Base-by-base conservation (phyloP, 2,329 filamentous ascomycete species). In the Chaetomium sp. region DNA sequence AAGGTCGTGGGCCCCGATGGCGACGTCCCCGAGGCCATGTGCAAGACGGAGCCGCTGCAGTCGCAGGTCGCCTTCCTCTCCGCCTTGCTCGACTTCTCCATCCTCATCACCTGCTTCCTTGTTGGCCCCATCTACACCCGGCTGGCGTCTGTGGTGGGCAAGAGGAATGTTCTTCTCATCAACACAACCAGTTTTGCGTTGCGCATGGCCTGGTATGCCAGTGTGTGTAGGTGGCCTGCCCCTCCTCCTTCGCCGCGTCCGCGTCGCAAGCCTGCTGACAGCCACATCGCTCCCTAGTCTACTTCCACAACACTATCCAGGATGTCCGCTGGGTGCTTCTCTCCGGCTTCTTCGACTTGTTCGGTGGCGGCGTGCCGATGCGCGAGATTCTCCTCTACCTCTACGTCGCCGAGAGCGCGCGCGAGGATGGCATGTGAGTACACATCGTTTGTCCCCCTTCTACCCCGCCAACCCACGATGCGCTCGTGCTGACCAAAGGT, bases 191-290 rank as follows among this genome's bases (percentile, higher is more conserved):
- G 47, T 50, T 50, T 50, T 50, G 47, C 47, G 21, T 25, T 50
- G 47, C 47, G 47, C 21, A 50, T 50, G 47, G 47, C 47, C 21
- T 50, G 47, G 47, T 50, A 50, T 50, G 47, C 47, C 47, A 50
- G 47, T 50, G 47, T 50, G 47, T 50, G 47, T 50, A 50, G n/a
- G 47, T 50, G 47, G n/a, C 47, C 47, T 50, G n/a, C 47, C n/a
- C 47, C 47, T 21, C 47, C 47, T 50, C 47, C 21, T 50, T 50
- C 47, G 47, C 47, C 47, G 47, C 47, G 47, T 50, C 47, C 21
- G 47, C 6, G 21, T 50, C 47, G 47, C 47, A 50, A 50, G 47
- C 47, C 47, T 50, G 47, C 47, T 50, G 47, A 50, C 47, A 50
- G 47, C n/a, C n/a, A 23, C n/a, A 50, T 50, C 47, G 47, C 47